These are phyloP conservation scores for Davidsoniella neocaledoniae DNA, from an alignment of 2,329 filamentous ascomycete species.

Conservation along the genomic window DNA sequence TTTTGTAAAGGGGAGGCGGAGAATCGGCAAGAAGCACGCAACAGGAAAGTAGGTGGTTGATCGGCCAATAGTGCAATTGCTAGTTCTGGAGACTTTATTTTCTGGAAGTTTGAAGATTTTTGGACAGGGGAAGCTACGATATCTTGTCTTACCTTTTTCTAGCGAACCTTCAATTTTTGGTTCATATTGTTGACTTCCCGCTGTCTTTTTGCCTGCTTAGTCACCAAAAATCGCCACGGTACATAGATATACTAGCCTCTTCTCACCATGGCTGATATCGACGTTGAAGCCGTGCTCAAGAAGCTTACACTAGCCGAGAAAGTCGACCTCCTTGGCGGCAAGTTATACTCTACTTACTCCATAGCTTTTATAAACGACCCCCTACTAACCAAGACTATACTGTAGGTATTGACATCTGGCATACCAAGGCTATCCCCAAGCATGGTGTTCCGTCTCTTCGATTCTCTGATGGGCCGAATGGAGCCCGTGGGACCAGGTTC, in stretches of 20 bases:
- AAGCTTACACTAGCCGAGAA: conserved; percentile 62
- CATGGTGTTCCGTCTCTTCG: conserved; percentile 57
- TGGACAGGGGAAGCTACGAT: too few species aligned
- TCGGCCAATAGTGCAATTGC: too few species aligned
- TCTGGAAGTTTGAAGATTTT: too few species aligned
- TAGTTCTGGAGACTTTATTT: too few species aligned
- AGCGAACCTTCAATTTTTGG: too few species aligned
- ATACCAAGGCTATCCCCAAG: conserved; percentile 36
- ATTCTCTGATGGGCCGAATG: conserved; percentile 66
- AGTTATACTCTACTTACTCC: conserved; percentile 15
- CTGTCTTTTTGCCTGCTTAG: too few species aligned
- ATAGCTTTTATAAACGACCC: not conserved
- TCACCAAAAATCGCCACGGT: too few species aligned
- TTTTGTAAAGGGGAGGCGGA: too few species aligned
- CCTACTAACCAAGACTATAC: conserved; percentile 49
- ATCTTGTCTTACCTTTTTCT: too few species aligned
- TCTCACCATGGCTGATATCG: conserved; percentile 30
- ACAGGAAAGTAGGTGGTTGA: too few species aligned
- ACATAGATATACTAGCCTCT: not conserved
- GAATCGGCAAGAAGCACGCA: too few species aligned
- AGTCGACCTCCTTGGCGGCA: conserved; percentile 63
- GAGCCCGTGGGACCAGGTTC: conserved; percentile 45
- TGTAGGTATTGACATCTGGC: conserved; percentile 46
- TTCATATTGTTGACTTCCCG: too few species aligned
- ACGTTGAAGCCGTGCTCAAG: conserved; percentile 43